Conservation (phyloP, 768 basidiomycete species). For the Suillus placidus region DNA sequence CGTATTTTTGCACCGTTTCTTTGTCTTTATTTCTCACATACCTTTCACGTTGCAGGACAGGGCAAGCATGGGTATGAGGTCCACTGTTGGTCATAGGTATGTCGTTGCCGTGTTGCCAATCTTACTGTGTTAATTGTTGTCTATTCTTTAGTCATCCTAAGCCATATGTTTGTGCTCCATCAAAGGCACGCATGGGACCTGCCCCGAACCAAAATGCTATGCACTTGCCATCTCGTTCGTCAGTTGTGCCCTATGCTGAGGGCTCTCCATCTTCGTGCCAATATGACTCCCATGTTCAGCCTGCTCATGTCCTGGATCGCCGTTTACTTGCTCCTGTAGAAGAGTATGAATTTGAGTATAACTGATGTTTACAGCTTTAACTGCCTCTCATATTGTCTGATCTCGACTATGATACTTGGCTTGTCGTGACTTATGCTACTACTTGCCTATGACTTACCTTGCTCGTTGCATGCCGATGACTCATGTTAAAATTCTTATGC, state of each 20-base stretch:
- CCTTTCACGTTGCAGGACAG: neutral
- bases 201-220: neutral
- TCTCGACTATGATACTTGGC: neutral
- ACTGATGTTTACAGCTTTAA: conserved; percentile 2
- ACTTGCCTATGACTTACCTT: neutral
- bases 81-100: neutral
- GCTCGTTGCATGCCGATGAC: neutral
- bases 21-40: conserved; percentile 1
- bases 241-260: neutral
- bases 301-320: conserved; percentile 1
- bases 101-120: neutral
- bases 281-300: neutral
- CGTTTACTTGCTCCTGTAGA: conserved; percentile 2
- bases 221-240: neutral
- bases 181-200: conserved; percentile 4
- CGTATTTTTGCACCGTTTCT: neutral
- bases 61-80: neutral
- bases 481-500: neutral
- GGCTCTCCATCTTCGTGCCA: neutral
- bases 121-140: neutral
- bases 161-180: neutral
- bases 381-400: neutral
- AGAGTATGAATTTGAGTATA: conserved; percentile 1
- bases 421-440: conserved; percentile 2
- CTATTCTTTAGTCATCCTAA: neutral